Evolutionary conservation across 768 basidiomycete genomes (phyloP).

Genomic region (Leccinum ochraceum): DNA sequence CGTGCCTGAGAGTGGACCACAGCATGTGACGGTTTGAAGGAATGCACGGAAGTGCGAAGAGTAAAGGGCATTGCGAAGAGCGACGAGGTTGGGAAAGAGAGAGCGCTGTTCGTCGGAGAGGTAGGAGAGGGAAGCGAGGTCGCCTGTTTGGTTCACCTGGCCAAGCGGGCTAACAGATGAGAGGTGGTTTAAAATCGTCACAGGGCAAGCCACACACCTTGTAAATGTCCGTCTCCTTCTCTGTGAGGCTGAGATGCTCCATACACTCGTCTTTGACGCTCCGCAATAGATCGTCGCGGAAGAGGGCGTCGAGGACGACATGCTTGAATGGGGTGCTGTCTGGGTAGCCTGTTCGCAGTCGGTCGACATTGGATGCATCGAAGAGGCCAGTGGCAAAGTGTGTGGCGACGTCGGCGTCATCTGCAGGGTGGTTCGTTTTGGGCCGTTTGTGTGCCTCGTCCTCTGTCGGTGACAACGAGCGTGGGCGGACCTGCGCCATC

Average conservation of each 20-base stretch:
- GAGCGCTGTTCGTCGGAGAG: slow-evolving; percentile 76
- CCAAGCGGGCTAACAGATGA: slow-evolving; percentile 6
- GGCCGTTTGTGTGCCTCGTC: slow-evolving; percentile 35
- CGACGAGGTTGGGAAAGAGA: slow-evolving; percentile 76
- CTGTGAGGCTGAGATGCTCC: slow-evolving; percentile 74
- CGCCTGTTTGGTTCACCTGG: slow-evolving; percentile 96
- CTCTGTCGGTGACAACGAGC: slow-evolving; percentile 44
- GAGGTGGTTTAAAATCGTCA: neutral
- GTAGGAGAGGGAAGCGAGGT: slow-evolving; percentile 90
- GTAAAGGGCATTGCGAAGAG: slow-evolving; percentile 90
- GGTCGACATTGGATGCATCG: slow-evolving; percentile 53
- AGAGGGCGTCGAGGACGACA: slow-evolving; percentile 75
- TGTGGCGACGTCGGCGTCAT: slow-evolving; percentile 10
- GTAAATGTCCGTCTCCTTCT: slow-evolving; percentile 99
- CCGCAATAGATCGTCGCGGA: slow-evolving; percentile 79
- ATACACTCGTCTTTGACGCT: slow-evolving; percentile 85
- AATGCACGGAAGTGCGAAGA: slow-evolving; percentile 79
- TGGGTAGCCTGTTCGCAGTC: slow-evolving; percentile 56
- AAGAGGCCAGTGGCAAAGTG: slow-evolving; percentile 49
- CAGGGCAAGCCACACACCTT: slow-evolving; percentile 54
- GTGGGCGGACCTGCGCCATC: slow-evolving; percentile 50
- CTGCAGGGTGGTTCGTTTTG: slow-evolving; percentile 39
- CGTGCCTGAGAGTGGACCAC: slow-evolving; percentile 84
- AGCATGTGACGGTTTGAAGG: slow-evolving; percentile 85
- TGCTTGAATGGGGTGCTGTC: slow-evolving; percentile 77